Conservation (phyloP, 495 filamentous ascomycete species). For the Xylaria telfairii region DNA sequence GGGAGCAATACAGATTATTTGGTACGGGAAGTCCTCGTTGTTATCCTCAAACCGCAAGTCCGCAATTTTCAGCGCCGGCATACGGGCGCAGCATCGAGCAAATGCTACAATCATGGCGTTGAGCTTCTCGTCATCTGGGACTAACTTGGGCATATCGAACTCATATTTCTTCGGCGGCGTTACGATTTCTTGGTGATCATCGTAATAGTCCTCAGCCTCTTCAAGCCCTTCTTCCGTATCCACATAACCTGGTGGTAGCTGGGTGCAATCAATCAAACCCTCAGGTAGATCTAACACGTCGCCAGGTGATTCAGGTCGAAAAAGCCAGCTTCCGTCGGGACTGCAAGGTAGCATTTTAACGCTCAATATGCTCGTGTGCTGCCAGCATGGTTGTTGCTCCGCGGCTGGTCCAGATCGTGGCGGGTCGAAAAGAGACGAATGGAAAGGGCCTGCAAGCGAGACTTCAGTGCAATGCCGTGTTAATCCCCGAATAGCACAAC, state of each 20-base stretch:
- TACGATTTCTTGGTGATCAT: not conserved
- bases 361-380: not conserved
- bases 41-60: not conserved
- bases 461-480: not conserved
- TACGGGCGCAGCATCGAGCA: conserved; percentile 1
- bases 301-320: not conserved
- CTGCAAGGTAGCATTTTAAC: not conserved
- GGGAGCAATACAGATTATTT: not conserved
- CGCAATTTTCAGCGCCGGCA: not conserved
- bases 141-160: not conserved
- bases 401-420: not conserved
- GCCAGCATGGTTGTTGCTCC: not conserved
- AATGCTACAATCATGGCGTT: conserved; percentile 4
- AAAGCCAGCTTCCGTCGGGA: conserved; percentile 2
- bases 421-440: not conserved
- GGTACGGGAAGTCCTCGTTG: not conserved
- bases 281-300: not conserved
- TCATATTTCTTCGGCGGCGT: not conserved
- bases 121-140: not conserved
- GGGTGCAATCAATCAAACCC: not conserved
- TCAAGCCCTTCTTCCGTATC: not conserved
- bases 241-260: conserved; percentile 3
- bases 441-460: not conserved
- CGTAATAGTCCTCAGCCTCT: not conserved
- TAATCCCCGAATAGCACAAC: not conserved